phyloP scores from a whole-genome alignment of 768 basidiomycete genomes.

The Tylopilus balloui region DNA sequence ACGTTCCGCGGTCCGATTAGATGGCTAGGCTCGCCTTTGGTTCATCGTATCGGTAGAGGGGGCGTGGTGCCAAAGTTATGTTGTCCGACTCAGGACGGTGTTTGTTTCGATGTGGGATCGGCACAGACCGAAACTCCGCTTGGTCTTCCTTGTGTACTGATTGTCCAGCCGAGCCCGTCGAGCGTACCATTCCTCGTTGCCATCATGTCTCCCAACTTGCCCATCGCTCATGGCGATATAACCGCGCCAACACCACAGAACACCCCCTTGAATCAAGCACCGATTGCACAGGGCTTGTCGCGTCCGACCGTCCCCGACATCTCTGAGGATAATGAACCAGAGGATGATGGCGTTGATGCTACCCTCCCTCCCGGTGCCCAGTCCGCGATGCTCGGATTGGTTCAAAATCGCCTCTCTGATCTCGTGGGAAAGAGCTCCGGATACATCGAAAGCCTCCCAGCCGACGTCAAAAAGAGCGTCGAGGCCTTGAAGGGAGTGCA shows the following conservation, averaged over 20 bases:
- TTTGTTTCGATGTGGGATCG: constrained; percentile 7
- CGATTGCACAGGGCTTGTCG: constrained; percentile 74
- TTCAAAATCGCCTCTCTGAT: constrained; percentile 80
- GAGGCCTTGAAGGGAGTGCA: constrained; percentile 95
- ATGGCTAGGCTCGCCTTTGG: too few species aligned
- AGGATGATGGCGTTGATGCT: constrained; percentile 52
- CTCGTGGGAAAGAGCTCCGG: constrained; percentile 91
- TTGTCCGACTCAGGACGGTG: background rate
- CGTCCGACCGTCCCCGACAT: constrained; percentile 88
- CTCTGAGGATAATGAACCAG: constrained; percentile 72
- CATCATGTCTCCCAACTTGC: constrained; percentile 65
- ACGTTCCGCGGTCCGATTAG: too few species aligned
- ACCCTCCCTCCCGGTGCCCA: constrained; percentile 43
- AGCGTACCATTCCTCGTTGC: constrained; percentile 18
- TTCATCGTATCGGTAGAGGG: too few species aligned
- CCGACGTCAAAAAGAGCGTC: constrained; percentile 75
- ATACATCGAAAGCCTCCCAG: constrained; percentile 86
- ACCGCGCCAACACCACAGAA: constrained; percentile 95
- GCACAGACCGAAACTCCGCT: constrained; percentile 37
- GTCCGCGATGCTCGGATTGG: constrained; percentile 75
- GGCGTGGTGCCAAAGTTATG: too few species aligned
- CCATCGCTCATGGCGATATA: constrained; percentile 55
- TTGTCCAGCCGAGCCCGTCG: constrained; percentile 19
- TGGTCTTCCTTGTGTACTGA: constrained; percentile 25
- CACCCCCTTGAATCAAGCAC: constrained; percentile 80